Evolutionary conservation across 1,284 basidiomycete genomes (phyloP), one percentile per base, ranked within the genome.

Genomic region (Tausonia pullulans): DNA sequence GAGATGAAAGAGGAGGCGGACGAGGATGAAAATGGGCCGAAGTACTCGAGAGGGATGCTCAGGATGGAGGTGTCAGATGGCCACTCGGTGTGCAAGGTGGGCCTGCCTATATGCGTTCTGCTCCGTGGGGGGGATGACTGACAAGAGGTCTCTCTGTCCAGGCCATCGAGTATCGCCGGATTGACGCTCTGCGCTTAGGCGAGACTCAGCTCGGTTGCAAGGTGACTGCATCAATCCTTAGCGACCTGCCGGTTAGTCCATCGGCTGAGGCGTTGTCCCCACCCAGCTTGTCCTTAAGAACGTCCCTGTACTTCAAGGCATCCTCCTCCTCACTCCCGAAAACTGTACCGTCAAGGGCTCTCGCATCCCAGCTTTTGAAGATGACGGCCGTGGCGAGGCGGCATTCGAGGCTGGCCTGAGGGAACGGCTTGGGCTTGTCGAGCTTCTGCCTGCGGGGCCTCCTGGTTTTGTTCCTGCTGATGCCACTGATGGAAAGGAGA

Each of bases 51-150:
- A 44, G 54, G 55, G 49, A 63, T 58, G 61, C 48, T 63, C 45
- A 72, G 70, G 68, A 63, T 69, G n/a, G 71, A 69, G 68, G 66
- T 71, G 48, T 68, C 68, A 63, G 45, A 68, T 62, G 62, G 61
- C 6, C 44, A 49, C 8, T 43, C n/a, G 27, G 49, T 45, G 2
- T 45, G 45, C 11, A 58, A 51, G 39, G 61, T 62, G n/a, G 16
- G 52, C 7, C 7, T 14, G 16, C 43, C 27, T 58, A 10, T 5
- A 11, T 58, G 10, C 41, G 39, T 41, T 39, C 27, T 57, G n/a
- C 13, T 41, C 40, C 13, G 54, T 11, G 6, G 14, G 14, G 6
- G 43, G 27, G 8, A 27, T 10, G 55, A 39, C 14, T 27, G 16
- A 5, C 43, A 5, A 13, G 6, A 27, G 3, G 40, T 7, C 57